Percentiles rank a stretch among this genome's conserved stretches.
These are phyloP conservation scores for Hansenula sp. DNA, from an alignment of 1,139 yeast genomes.

Conservation along the genomic window DNA sequence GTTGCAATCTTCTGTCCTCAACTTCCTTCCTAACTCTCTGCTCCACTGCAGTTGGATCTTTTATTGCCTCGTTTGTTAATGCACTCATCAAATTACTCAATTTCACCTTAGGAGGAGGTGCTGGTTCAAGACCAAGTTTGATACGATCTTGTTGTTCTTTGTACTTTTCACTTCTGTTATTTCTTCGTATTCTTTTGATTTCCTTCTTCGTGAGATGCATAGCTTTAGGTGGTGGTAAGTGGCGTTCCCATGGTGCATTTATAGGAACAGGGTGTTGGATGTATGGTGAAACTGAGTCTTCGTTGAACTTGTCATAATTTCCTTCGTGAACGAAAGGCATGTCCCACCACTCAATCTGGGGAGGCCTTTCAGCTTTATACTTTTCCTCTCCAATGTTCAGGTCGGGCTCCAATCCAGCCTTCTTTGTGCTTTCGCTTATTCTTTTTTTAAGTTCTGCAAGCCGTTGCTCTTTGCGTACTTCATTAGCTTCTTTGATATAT, in stretches of 20 bases:
- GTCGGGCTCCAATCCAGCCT: slow-evolving; percentile 46
- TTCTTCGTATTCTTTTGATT: slow-evolving; percentile 67
- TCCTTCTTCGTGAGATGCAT: slow-evolving; percentile 75
- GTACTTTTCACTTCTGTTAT: slow-evolving; percentile 58
- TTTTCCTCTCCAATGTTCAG: slow-evolving; percentile 46
- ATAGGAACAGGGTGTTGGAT: slow-evolving; percentile 81
- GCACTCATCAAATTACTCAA: slow-evolving; percentile 82
- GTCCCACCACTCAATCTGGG: slow-evolving; percentile 85
- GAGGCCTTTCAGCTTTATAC: slow-evolving; percentile 48
- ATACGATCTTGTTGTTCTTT: slow-evolving; percentile 77
- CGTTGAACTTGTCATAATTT: slow-evolving; percentile 30
- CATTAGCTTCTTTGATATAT: slow-evolving; percentile 52
- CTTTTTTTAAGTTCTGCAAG: slow-evolving; percentile 30
- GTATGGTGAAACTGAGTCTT: slow-evolving; percentile 51
- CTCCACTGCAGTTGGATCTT: slow-evolving; percentile 89
- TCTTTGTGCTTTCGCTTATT: slow-evolving; percentile 20
- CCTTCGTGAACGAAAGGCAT: slow-evolving; percentile 36
- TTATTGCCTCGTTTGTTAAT: slow-evolving; percentile 79
- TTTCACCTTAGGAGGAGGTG: slow-evolving; percentile 88
- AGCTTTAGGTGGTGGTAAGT: slow-evolving; percentile 38
- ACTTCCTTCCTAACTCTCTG: slow-evolving; percentile 66
- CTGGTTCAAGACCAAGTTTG: slow-evolving; percentile 75
- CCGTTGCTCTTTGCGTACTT: slow-evolving; percentile 38
- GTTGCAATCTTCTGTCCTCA: slow-evolving; percentile 56
- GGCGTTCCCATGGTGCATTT: slow-evolving; percentile 52